A percentile compares a stretch with the other conserved stretches of the same genome.
These are phyloP conservation scores for Zoysia japonica DNA, from an alignment of 176 grass and related monocot species.

Conservation along the genomic window DNA sequence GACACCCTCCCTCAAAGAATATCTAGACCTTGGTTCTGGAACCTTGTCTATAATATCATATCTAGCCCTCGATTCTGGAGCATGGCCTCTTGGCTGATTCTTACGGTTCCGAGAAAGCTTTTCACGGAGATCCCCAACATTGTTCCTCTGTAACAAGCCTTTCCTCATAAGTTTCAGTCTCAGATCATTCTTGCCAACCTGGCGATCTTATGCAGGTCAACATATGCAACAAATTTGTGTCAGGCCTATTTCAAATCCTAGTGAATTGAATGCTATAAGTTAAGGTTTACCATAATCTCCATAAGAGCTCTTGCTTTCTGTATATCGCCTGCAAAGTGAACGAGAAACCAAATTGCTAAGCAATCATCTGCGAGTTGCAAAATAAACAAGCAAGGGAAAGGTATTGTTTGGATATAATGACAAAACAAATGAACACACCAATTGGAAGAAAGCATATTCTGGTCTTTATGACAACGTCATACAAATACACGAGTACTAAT, in stretches of 20 bases:
- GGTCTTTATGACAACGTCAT: background rate
- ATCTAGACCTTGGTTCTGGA: constrained; percentile 41
- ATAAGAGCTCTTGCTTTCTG: constrained; percentile 44
- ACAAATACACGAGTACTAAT: background rate
- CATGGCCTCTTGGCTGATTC: constrained; percentile 43
- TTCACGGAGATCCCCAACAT: constrained; percentile 71
- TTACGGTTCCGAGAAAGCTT: constrained; percentile 64
- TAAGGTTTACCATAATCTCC: constrained; percentile 41
- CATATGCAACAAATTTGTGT: constrained; percentile 38
- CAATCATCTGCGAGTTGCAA: constrained; percentile 2
- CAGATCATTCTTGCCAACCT: constrained; percentile 60
- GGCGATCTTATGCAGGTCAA: constrained; percentile 44
- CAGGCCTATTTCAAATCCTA: constrained; percentile 28
- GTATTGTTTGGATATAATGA: background rate
- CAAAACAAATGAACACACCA: constrained; percentile 10
- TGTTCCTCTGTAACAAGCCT: constrained; percentile 53
- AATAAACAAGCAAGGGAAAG: background rate
- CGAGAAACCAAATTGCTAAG: constrained; percentile 20
- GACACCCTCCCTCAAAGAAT: constrained; percentile 37
- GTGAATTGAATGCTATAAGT: constrained; percentile 35
- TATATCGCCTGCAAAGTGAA: constrained; percentile 50
- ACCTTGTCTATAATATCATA: constrained; percentile 39
- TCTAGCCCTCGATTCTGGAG: constrained; percentile 46
- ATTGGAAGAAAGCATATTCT: background rate
- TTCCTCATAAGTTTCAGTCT: constrained; percentile 80